phyloP scores from a whole-genome alignment of 2,329 filamentous ascomycete genomes.

The Penicillium sp. region DNA sequence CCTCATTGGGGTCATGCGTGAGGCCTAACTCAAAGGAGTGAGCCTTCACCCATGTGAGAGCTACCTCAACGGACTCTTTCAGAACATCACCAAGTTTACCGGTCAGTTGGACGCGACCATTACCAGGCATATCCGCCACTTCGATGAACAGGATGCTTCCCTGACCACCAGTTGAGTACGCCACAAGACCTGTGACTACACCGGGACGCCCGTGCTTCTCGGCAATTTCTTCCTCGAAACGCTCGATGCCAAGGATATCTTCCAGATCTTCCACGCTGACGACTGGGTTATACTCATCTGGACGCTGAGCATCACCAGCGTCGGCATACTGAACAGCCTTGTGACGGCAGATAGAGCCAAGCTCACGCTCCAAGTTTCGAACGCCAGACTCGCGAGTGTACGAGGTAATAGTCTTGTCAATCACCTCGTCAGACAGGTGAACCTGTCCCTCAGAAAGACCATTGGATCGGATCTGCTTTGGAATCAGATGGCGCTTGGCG shows the following conservation, averaged over 20 bases:
- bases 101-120: constrained; percentile 87
- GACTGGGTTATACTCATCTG: constrained; percentile 69
- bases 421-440: constrained; percentile 73
- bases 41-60: constrained; percentile 93
- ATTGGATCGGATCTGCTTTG: constrained; percentile 91
- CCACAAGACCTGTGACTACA: constrained; percentile 93
- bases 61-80: constrained; percentile 95
- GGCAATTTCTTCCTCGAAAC: constrained; percentile 92
- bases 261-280: constrained; percentile 82
- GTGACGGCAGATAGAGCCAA: constrained; percentile 88
- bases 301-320: constrained; percentile 71
- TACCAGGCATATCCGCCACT: constrained; percentile 94
- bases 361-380: constrained; percentile 91
- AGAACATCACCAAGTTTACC: constrained; percentile 95
- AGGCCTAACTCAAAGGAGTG: constrained; percentile 90
- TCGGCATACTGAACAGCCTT: constrained; percentile 96
- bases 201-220: constrained; percentile 80
- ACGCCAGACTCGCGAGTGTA: constrained; percentile 97
- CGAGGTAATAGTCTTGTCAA: constrained; percentile 92
- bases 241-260: constrained; percentile 86
- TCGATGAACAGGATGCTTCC: constrained; percentile 98
- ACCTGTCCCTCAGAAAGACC: constrained; percentile 77
- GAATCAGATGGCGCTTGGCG: constrained; percentile 86
- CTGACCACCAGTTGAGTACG: constrained; percentile 88
- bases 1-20: constrained; percentile 74